phyloP scores from a whole-genome alignment of 2,329 filamentous ascomycete species.

The Pseudocercospora fuligena region DNA sequence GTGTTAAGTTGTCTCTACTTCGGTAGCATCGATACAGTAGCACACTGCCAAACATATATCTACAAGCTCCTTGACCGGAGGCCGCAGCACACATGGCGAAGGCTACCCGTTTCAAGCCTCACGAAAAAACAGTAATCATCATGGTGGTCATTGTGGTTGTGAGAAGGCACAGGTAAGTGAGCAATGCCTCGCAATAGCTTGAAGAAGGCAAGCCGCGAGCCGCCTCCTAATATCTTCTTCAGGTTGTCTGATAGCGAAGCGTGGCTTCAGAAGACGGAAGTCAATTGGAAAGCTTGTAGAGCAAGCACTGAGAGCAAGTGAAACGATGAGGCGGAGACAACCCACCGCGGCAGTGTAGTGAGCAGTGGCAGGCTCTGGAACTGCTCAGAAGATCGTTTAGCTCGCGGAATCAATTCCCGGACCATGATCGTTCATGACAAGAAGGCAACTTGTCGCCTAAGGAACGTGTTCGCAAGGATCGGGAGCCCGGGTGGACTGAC shows the following conservation, averaged over 20 bases:
- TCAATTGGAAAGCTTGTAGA: neutral
- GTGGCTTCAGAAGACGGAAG: neutral
- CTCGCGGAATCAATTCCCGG: neutral
- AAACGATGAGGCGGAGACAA: neutral
- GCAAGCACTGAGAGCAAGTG: neutral
- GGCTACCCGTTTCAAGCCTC: neutral
- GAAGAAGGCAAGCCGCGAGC: conserved; percentile 3
- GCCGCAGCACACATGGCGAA: conserved; percentile 1
- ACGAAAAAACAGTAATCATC: neutral
- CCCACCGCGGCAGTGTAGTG: neutral
- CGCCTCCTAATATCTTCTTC: neutral
- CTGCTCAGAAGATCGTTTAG: neutral
- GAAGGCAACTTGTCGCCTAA: neutral
- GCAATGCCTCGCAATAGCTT: conserved; percentile 1
- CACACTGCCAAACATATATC: neutral
- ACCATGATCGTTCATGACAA: neutral
- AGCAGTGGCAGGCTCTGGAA: neutral
- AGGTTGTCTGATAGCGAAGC: conserved; percentile 2
- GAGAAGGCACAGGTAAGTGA: neutral
- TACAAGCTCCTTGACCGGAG: conserved; percentile 4
- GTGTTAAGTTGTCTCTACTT: neutral
- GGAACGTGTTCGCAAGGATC: neutral
- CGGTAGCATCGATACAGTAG: neutral
- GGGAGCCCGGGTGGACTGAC: neutral
- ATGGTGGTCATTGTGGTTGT: neutral